These are phyloP conservation scores for Fusarium mexicanum DNA, from an alignment of 2,329 filamentous ascomycete species.

Conservation along the genomic window DNA sequence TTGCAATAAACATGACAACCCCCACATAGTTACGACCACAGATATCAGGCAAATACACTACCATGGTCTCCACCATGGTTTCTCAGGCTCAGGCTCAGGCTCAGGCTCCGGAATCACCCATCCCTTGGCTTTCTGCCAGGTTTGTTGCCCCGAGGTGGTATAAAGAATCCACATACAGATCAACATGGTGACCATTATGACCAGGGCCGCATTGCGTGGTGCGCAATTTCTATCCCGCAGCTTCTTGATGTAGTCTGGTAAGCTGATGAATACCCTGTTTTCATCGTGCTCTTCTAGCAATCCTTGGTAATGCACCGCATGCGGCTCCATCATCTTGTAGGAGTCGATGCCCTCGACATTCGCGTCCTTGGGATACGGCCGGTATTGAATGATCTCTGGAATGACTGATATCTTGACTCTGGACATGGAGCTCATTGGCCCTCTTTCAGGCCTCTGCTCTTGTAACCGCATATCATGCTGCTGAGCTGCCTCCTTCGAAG, in stretches of 20 bases:
- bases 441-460: not conserved
- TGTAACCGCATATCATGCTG: not conserved
- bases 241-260: slow-evolving; percentile 35
- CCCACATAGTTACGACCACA: slow-evolving; percentile 7
- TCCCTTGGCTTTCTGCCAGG: slow-evolving; percentile 2
- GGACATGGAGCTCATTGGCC: slow-evolving; percentile 13
- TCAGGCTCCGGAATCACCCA: not conserved
- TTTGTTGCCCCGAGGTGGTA: slow-evolving; percentile 7
- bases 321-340: slow-evolving; percentile 39
- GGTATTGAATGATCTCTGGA: slow-evolving; percentile 41
- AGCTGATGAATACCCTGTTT: slow-evolving; percentile 15
- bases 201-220: slow-evolving; percentile 18
- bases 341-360: slow-evolving; percentile 20
- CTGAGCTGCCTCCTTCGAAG: slow-evolving; percentile 18
- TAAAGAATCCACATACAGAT: slow-evolving; percentile 3
- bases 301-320: slow-evolving; percentile 46
- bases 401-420: slow-evolving; percentile 48
- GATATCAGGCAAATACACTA: not conserved
- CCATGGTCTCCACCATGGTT: not conserved
- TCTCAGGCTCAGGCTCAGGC: not conserved
- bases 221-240: slow-evolving; percentile 19
- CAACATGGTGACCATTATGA: slow-evolving; percentile 16
- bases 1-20: not conserved
- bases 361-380: slow-evolving; percentile 2
- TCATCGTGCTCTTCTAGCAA: slow-evolving; percentile 36